Evolutionary conservation across 1,284 basidiomycete species (phyloP).

Genomic region (Lignosus rhinocerotis): DNA sequence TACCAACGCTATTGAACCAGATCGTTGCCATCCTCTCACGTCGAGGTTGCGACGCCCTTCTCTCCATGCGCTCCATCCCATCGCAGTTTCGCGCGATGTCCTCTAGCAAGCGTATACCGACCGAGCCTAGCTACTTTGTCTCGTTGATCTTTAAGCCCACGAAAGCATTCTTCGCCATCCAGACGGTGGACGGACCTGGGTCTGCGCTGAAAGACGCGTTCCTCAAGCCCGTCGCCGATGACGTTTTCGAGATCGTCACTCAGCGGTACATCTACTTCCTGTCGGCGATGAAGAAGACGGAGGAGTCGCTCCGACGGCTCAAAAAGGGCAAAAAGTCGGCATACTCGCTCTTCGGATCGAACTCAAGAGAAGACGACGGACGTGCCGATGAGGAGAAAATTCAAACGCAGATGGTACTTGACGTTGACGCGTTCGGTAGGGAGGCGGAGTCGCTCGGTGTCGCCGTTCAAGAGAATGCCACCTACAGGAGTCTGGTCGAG

Average conservation of each 20-base stretch:
- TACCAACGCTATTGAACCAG: conserved; percentile 59
- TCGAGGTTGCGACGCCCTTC: conserved; percentile 83
- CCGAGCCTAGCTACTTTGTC: conserved; percentile 85
- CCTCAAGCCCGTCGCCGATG: conserved; percentile 54
- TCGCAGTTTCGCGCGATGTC: conserved; percentile 85
- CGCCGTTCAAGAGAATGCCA: conserved; percentile 51
- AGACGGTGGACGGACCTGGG: conserved; percentile 54
- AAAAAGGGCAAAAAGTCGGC: conserved; percentile 83
- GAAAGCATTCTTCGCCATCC: conserved; percentile 74
- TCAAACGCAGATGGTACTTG: conserved; percentile 81
- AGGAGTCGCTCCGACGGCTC: conserved; percentile 82
- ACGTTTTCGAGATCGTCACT: conserved; percentile 76
- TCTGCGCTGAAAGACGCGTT: conserved; percentile 55
- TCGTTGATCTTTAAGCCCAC: conserved; percentile 80
- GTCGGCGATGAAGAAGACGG: conserved; percentile 84
- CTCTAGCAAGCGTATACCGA: conserved; percentile 60
- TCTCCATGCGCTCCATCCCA: conserved; percentile 86
- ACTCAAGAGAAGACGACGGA: conserved; percentile 61
- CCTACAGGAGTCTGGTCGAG: conserved; percentile 58
- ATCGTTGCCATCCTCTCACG: conserved; percentile 74
- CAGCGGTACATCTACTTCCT: conserved; percentile 72
- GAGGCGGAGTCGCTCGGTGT: conserved; percentile 77
- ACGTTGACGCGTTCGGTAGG: conserved; percentile 79
- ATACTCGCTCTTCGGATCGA: conserved; percentile 67
- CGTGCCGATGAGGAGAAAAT: conserved; percentile 80